Conservation (phyloP, 2,329 filamentous ascomycete genomes). For the Trichoderma koningii region DNA sequence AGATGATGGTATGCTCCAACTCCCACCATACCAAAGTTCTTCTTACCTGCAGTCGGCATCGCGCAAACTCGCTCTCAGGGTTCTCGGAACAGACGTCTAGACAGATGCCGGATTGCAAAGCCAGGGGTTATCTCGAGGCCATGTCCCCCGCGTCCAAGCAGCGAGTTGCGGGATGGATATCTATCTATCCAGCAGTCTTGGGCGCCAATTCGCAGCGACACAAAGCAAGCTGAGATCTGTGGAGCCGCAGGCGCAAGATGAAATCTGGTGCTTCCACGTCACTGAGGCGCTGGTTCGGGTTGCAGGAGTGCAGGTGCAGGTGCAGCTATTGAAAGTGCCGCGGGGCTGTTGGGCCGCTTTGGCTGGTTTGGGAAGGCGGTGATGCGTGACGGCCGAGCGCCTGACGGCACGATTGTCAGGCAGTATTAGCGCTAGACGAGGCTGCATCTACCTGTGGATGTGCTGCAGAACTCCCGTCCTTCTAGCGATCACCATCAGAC, state of each 20-base stretch:
- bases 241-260: conserved; percentile 16
- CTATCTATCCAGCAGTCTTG: conserved; percentile 4
- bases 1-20: too few species aligned
- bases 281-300: neutral
- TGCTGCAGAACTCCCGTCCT: conserved; percentile 2
- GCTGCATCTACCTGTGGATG: neutral
- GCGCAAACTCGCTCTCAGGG: conserved; percentile 21
- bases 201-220: conserved; percentile 4
- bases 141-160: conserved; percentile 27
- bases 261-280: conserved; percentile 22
- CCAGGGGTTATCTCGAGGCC: conserved; percentile 25
- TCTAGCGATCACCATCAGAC: neutral
- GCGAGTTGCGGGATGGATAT: neutral
- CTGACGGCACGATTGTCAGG: neutral
- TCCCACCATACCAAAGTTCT: neutral
- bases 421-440: neutral
- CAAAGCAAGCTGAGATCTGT: conserved; percentile 8
- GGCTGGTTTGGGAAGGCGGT: conserved; percentile 24
- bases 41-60: conserved; percentile 35
- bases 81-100: neutral
- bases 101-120: conserved; percentile 14
- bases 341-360: conserved; percentile 14
- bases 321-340: neutral
- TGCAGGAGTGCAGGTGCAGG: neutral
- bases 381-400: conserved; percentile 10